Evolutionary conservation across 768 basidiomycete species (phyloP).

Genomic region (Podaxis sp.): DNA sequence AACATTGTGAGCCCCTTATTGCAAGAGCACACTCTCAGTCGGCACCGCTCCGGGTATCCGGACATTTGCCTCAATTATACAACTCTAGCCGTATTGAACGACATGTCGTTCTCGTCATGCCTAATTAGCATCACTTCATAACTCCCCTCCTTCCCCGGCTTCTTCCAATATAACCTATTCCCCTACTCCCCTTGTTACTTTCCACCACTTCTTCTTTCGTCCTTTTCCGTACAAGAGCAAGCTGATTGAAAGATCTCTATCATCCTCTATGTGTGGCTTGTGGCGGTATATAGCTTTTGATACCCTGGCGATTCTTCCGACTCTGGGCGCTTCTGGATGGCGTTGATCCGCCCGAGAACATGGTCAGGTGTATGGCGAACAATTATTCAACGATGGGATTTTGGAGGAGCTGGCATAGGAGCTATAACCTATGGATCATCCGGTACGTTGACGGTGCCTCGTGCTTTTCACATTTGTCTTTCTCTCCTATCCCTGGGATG

Average conservation of each 20-base stretch:
- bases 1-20: neutral
- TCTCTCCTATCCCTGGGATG: neutral
- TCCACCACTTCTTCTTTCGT: neutral
- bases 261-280: neutral
- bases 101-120: neutral
- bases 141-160: neutral
- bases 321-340: constrained; percentile 88
- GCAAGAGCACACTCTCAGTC: neutral
- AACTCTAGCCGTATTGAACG: neutral
- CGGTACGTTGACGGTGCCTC: constrained; percentile 41
- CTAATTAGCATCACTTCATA: neutral
- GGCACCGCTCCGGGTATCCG: neutral
- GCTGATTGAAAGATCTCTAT: neutral
- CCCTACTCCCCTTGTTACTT: neutral
- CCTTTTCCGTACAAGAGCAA: neutral
- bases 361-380: constrained; percentile 98
- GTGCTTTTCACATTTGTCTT: neutral
- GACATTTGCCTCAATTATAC: neutral
- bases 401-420: constrained; percentile 96
- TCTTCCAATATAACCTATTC: neutral
- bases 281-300: constrained; percentile 60
- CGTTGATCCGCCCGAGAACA: constrained; percentile 94
- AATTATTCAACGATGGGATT: constrained; percentile 93
- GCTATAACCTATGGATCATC: constrained; percentile 93
- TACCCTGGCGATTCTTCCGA: constrained; percentile 97